Evolutionary conservation across 148 eudicot genomes (phyloP).

Genomic region (Silene uniflora): DNA sequence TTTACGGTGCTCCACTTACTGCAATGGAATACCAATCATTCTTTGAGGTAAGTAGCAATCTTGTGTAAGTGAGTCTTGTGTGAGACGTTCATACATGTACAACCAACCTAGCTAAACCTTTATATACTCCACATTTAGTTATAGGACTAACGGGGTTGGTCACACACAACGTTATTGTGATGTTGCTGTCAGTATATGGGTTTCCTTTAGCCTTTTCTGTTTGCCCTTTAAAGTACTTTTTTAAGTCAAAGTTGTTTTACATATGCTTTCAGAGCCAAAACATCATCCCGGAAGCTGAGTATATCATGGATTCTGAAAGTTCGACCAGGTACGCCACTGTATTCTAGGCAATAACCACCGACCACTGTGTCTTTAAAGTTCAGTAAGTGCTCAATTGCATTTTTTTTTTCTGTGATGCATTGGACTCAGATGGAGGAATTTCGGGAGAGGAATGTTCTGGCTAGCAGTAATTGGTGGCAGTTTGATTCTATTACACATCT

Average conservation of each 20-base stretch:
- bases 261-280: conserved; percentile 48
- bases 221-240: neutral
- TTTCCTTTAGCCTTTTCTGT: neutral
- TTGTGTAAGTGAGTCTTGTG: neutral
- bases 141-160: too few species aligned
- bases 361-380: neutral
- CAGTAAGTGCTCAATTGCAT: neutral
- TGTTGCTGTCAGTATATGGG: neutral
- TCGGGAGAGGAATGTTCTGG: conserved; percentile 85
- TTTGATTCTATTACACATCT: conserved; percentile 53
- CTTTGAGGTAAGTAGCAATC: conserved; percentile 53
- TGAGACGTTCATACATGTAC: too few species aligned
- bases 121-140: neutral
- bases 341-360: neutral
- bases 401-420: neutral
- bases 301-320: conserved; percentile 41
- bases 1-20: conserved; percentile 73
- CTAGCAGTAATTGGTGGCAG: conserved; percentile 63
- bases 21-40: conserved; percentile 63
- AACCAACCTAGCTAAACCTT: too few species aligned
- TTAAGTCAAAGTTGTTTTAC: neutral
- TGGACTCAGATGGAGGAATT: conserved; percentile 76
- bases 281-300: conserved; percentile 60
- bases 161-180: too few species aligned
- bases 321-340: conserved; percentile 54